Evolutionary conservation across 2,329 filamentous ascomycete species (phyloP).

Genomic region (Sarocladium brachiariae): DNA sequence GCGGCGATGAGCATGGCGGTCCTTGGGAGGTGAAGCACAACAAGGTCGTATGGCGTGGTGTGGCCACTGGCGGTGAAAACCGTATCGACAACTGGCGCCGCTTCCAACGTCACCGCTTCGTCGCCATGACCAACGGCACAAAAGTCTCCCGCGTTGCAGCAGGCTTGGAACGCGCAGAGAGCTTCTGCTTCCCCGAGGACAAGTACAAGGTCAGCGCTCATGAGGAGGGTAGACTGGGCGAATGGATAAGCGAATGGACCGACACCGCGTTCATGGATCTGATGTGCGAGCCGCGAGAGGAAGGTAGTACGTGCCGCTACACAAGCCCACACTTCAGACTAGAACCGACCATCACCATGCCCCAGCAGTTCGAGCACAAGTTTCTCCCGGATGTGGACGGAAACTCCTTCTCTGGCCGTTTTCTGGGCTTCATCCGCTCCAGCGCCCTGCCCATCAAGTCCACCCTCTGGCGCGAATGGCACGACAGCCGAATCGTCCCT

Average conservation of each 20-base stretch:
- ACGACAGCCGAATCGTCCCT: constrained; percentile 63
- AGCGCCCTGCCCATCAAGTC: constrained; percentile 69
- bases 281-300: constrained; percentile 36
- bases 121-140: constrained; percentile 65
- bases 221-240: constrained; percentile 34
- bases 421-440: constrained; percentile 61
- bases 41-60: constrained; percentile 56
- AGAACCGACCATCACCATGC: constrained; percentile 33
- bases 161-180: constrained; percentile 34
- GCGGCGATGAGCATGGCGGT: constrained; percentile 44
- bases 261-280: constrained; percentile 49
- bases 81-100: constrained; percentile 57
- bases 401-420: constrained; percentile 63
- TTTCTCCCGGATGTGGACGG: constrained; percentile 74
- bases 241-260: constrained; percentile 43
- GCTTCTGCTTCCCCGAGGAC: constrained; percentile 46
- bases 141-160: constrained; percentile 43
- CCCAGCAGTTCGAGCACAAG: constrained; percentile 54
- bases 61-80: constrained; percentile 58
- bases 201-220: constrained; percentile 42
- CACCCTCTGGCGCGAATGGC: constrained; percentile 75
- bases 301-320: constrained; percentile 38
- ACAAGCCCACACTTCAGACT: constrained; percentile 38
- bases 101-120: constrained; percentile 70
- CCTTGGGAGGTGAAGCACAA: constrained; percentile 51